Percentiles rank a stretch among this genome's conserved stretches.
These are phyloP conservation scores for Annulohypoxylon maeteangense DNA, from an alignment of 495 filamentous ascomycete species.

Conservation along the genomic window DNA sequence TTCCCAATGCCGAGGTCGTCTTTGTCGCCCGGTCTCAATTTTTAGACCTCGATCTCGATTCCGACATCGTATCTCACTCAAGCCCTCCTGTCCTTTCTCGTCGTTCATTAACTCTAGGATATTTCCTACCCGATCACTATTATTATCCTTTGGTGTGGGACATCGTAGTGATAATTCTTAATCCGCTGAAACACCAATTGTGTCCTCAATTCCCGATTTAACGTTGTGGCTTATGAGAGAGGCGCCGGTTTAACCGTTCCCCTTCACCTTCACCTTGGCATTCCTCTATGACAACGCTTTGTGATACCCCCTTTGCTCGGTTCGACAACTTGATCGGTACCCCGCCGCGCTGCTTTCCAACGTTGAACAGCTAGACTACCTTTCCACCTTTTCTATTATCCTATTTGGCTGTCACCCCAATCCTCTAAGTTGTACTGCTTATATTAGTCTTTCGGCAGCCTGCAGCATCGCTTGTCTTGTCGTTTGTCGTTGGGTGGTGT, in stretches of 20 bases:
- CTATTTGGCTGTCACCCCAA: conserved; percentile 23
- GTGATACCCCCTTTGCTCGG: conserved; percentile 26
- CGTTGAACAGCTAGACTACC: not conserved
- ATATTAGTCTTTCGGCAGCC: conserved; percentile 40
- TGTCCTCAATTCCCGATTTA: not conserved
- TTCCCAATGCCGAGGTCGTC: not conserved
- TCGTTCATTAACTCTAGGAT: conserved; percentile 16
- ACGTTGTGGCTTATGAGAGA: not conserved
- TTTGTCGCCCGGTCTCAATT: conserved; percentile 3
- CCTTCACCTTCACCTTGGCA: not conserved
- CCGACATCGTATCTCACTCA: conserved; percentile 1
- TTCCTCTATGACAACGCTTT: conserved; percentile 23
- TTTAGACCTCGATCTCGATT: conserved; percentile 2
- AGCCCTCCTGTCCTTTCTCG: not conserved
- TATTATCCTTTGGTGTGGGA: conserved; percentile 16
- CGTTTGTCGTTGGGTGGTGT: conserved; percentile 24
- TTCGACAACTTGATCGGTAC: conserved; percentile 33
- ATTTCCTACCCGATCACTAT: conserved; percentile 12
- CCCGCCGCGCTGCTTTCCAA: conserved; percentile 20
- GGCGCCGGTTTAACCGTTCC: not conserved
- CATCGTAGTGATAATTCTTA: conserved; percentile 40
- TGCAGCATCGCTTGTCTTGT: conserved; percentile 38
- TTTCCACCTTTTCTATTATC: conserved; percentile 11
- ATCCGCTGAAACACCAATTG: not conserved
- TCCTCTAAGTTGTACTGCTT: conserved; percentile 27